Base-by-base conservation (phyloP, 495 filamentous ascomycete genomes). In the Penicillium paxilli region DNA sequence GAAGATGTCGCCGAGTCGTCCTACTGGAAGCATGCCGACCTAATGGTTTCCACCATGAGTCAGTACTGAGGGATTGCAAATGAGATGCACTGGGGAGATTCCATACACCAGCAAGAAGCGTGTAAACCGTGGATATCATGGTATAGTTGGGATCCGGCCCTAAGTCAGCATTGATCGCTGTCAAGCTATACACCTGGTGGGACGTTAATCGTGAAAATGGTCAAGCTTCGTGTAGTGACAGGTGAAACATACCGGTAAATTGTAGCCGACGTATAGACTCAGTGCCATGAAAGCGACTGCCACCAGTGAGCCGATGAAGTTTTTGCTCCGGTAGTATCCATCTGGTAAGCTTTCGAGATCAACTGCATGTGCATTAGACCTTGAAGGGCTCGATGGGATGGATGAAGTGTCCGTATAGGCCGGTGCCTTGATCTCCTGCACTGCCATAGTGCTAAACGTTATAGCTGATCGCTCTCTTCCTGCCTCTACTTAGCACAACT, bases 1-100 rank as follows among this genome's bases (percentile, higher is more conserved):
- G 46, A 84, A 82, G 33, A 83, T 76, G 62, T 84, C 79, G 2
- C 71, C 69, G 6, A 83, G 55, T 32, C 78, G 74, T 12, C 80
- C 80, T 11, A 81, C 70, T 16, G 74, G 57, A 17, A 69, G 57
- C 21, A 73, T 54, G 22, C 58, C 68, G 8, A 76, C 71, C 58
- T 52, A 44, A 21, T 11, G 20, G 9, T 14, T 5, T 11, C n/a
- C 4, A 30, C 44, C 44, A 52, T 35, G 8, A 44, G 19, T 8
- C 28, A 21, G 24, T 20, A 25, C 20, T 40, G 32, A 46, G 44
- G 7, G 2, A 7, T 46, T 17, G 12, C 5, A 22, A 23, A 14
- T 6, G 20, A 5, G 5, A 21, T 2, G 30, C 3, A 28, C 5
- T 5, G 26, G 30, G 40, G 22, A 41, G 10, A 1, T 23, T 26